phyloP scores from a whole-genome alignment of 192 early-diverging fungal species.

The Geosiphon pyriformis region DNA sequence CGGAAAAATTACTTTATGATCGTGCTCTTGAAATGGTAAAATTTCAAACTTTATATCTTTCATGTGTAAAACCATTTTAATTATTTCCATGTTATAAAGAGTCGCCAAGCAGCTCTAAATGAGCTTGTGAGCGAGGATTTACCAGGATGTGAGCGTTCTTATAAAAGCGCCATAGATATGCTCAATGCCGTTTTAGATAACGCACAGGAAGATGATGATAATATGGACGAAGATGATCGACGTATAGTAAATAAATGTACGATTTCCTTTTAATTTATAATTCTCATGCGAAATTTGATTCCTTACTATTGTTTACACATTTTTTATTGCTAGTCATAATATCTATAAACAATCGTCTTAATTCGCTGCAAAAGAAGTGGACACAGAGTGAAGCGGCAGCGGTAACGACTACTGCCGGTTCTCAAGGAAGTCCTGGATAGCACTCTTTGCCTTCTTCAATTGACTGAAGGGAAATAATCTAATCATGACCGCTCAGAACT shows the following conservation, averaged over 20 bases:
- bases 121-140: conserved; percentile 61
- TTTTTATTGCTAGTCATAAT: conserved; percentile 1
- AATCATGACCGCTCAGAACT: too few species aligned
- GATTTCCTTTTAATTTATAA: conserved; percentile 2
- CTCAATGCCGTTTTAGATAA: conserved; percentile 63
- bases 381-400: not conserved
- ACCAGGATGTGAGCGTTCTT: conserved; percentile 63
- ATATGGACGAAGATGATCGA: conserved; percentile 50
- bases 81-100: conserved; percentile 33
- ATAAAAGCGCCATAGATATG: conserved; percentile 73
- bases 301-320: not conserved
- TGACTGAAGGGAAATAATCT: too few species aligned
- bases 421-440: not conserved
- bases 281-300: not conserved
- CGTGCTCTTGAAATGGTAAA: conserved; percentile 62
- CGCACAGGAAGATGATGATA: conserved; percentile 31
- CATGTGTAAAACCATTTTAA: not conserved
- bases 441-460: too few species aligned
- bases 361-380: conserved; percentile 19
- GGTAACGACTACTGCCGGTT: not conserved
- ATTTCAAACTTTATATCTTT: not conserved
- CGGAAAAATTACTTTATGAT: conserved; percentile 72
- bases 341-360: conserved; percentile 16
- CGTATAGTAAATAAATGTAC: conserved; percentile 50
- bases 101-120: conserved; percentile 55